phyloP scores from a whole-genome alignment of 2,329 filamentous ascomycete genomes.

The Erysiphe pisi region DNA sequence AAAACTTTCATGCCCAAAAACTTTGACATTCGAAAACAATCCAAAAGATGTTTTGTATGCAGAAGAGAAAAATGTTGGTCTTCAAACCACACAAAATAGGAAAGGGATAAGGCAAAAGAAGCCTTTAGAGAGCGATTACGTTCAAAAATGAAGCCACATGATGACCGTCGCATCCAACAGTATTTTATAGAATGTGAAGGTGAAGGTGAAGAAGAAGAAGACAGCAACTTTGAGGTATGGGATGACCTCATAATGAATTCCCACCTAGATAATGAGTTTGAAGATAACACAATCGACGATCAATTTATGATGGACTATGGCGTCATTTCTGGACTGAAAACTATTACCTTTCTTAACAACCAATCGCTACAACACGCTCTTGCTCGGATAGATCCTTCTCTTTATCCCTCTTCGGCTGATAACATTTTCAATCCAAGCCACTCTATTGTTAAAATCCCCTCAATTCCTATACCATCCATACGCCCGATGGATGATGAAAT shows the following conservation, averaged over 20 bases:
- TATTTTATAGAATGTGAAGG: slow-evolving; percentile 16
- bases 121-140: not conserved
- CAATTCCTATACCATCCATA: not conserved
- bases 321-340: not conserved
- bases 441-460: not conserved
- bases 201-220: not conserved
- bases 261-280: not conserved
- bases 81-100: not conserved
- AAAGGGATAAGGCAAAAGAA: slow-evolving; percentile 11
- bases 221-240: slow-evolving; percentile 16
- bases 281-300: not conserved
- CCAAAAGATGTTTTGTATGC: not conserved
- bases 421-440: not conserved
- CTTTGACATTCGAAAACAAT: not conserved
- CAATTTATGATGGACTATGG: slow-evolving; percentile 16
- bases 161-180: slow-evolving; percentile 18
- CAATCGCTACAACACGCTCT: not conserved
- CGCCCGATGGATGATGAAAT: not conserved
- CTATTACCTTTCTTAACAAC: not conserved
- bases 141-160: not conserved
- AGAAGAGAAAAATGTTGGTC: not conserved
- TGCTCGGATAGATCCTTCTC: not conserved
- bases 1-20: not conserved
- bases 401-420: not conserved
- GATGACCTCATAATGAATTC: slow-evolving; percentile 2